These are phyloP conservation scores for Talaromyces proteolyticus DNA, from an alignment of 495 filamentous ascomycete species.

Conservation along the genomic window DNA sequence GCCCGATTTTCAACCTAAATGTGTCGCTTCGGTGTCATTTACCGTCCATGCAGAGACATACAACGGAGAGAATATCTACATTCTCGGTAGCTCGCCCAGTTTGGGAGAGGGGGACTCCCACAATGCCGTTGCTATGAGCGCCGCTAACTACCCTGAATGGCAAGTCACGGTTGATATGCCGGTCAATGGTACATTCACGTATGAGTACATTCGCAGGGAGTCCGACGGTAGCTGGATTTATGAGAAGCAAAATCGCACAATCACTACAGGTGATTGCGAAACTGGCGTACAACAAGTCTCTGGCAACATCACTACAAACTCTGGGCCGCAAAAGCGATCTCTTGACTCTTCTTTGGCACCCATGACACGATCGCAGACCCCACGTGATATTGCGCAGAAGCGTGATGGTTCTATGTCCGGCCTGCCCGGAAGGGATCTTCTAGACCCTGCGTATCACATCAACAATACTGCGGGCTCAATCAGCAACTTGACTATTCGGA, in stretches of 20 bases:
- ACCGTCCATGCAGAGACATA: constrained; percentile 34
- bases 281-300: constrained; percentile 2
- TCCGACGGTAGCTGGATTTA: constrained; percentile 32
- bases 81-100: constrained; percentile 46
- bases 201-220: constrained; percentile 61
- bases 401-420: constrained; percentile 29
- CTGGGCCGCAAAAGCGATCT: constrained; percentile 5
- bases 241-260: constrained; percentile 7
- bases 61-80: constrained; percentile 53
- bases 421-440: constrained; percentile 57
- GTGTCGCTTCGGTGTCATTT: constrained; percentile 8
- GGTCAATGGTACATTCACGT: constrained; percentile 49
- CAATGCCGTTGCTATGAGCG: constrained; percentile 43
- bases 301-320: constrained; percentile 1
- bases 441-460: constrained; percentile 71
- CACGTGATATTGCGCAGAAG: constrained; percentile 1
- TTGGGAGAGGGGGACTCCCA: constrained; percentile 51
- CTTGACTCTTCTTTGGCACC: neutral
- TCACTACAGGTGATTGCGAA: constrained; percentile 4
- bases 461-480: constrained; percentile 65
- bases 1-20: constrained; percentile 58
- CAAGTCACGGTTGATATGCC: constrained; percentile 41
- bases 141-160: constrained; percentile 56
- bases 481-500: constrained; percentile 68
- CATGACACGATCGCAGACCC: neutral